Evolutionary conservation across 2,329 filamentous ascomycete species (phyloP), one percentile per base, ranked within the genome.

Genomic region (Endocalyx cinctus): DNA sequence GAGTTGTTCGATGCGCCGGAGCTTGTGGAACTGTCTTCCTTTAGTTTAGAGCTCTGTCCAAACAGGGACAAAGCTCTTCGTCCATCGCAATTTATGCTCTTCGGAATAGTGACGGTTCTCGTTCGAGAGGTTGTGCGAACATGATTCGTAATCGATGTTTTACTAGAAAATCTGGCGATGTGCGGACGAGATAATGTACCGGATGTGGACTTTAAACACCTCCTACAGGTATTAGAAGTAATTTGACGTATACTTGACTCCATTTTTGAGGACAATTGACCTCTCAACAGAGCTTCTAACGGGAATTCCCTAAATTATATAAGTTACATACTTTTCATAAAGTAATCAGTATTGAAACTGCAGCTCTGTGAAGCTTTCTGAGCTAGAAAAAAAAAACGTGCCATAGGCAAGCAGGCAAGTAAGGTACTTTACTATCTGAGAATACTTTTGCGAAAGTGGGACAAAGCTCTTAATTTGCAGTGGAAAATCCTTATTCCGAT

Each of bases 211-310:
- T 40, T 45, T 23, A 52, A 29, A 33, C 55, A 58, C 20, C 42
- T 46, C 25, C 52, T 45, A 39, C 54, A 58, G 36, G 51, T 45
- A 33, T 38, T 45, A 11, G 48, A 52, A 23, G 46, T 43, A 19
- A 44, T 45, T 17, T 46, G 50, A 25, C 52, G 48, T 34, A 52
- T 47, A 17, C 50, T 32, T 26, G 48, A 42, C 34, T 58, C 54
- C 55, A 58, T 58, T 25, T 12, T 44, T 17, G 13, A 27, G 30
- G 14, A 10, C n/a, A 5, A 3, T 17, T 13, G 15, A 17, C 17
- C 17, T 29, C 11, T 5, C 3, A 19, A 17, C 27, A 10, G 17
- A 19, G 14, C 6, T 18, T 29, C 12, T 11, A 13, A 7, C 13
- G 6, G 14, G 7, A 13, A 15, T 13, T 27, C 10, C 20, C 20